Base-by-base conservation (phyloP, 1,284 basidiomycete species). In the Ustilago trichophora region DNA sequence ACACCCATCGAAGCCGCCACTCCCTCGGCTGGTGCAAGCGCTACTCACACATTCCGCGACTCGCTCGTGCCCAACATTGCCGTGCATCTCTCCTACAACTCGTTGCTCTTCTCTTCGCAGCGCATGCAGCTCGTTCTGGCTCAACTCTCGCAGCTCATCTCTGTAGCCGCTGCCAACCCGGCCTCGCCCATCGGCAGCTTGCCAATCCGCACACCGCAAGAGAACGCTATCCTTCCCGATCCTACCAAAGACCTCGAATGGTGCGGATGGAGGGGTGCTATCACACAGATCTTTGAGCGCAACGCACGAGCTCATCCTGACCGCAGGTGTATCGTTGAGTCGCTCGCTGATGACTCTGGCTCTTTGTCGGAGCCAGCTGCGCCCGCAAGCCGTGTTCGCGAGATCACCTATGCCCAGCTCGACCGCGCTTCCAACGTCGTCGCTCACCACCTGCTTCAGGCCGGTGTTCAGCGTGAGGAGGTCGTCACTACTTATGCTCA, bases 401-500 rank as follows among this genome's bases (percentile, higher is more conserved):
- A 85, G 0, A 93, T 89, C 82, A 89, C 90, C 0, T 98, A 98
- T 78, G 85, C 85, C 40, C 86, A 89, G 60, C 92, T 98, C 69
- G 88, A 92, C 57, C 86, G 86, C 45, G 92, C 94, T 8, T 88
- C 90, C 5, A 98, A 98, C 80, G 86, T 95, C 16, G 86, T 98
- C 7, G 91, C 96, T 0, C 95, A 98, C 80, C 88, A 96, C 73
- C 86, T 99, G 45, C 83, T 98, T 48, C 87, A 89, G 74, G 87
- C 87, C 15, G 95, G 95, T 12, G 84, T 98, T 12, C 86, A 95
- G 83, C 85, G 93, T 24, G 95, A 95, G 72, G 96, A 99, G 75
- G 93, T 98, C 18, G 93, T 98, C 51, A 98, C 96, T 88, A 91
- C 98, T 15, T 99, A 98, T 80, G 96, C 96, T 0, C 89, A 97